Percentiles rank a stretch among this genome's conserved stretches.
These are phyloP conservation scores for Flaveria robusta DNA, from an alignment of 129 eudicot species.

Conservation along the genomic window DNA sequence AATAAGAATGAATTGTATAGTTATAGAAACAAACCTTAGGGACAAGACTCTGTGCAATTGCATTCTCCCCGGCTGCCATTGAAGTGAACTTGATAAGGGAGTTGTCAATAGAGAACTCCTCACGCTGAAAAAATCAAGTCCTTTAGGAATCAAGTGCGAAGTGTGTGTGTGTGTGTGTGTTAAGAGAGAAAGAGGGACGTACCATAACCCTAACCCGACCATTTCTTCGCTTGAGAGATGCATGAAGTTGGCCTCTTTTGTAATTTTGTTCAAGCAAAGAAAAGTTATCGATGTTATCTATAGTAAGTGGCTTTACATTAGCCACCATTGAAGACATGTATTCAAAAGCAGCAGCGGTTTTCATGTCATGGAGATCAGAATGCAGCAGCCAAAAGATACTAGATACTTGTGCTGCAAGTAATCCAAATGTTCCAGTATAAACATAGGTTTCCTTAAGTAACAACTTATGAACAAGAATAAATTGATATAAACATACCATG, in stretches of 20 bases:
- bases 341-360: conserved; percentile 65
- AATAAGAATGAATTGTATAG: background rate
- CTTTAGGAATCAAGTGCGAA: conserved; percentile 2
- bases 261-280: conserved; percentile 65
- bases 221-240: conserved; percentile 83
- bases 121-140: conserved; percentile 45
- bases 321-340: conserved; percentile 89
- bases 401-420: conserved; percentile 73
- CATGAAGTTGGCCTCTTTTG: conserved; percentile 58
- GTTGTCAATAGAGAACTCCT: conserved; percentile 61
- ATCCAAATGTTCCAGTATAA: background rate
- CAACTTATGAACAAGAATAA: background rate
- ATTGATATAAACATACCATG: conserved; percentile 52
- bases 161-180: background rate
- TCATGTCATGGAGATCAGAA: conserved; percentile 69
- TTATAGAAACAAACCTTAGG: conserved; percentile 69
- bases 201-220: conserved; percentile 92
- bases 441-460: background rate
- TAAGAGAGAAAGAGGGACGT: background rate
- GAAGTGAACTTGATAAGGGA: conserved; percentile 60
- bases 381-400: conserved; percentile 75
- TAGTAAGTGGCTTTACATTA: conserved; percentile 50
- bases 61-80: conserved; percentile 49
- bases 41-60: conserved; percentile 65
- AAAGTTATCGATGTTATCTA: conserved; percentile 43